Evolutionary conservation across 257 asterid genomes (phyloP).

Genomic region (Ligustrum vulgare): DNA sequence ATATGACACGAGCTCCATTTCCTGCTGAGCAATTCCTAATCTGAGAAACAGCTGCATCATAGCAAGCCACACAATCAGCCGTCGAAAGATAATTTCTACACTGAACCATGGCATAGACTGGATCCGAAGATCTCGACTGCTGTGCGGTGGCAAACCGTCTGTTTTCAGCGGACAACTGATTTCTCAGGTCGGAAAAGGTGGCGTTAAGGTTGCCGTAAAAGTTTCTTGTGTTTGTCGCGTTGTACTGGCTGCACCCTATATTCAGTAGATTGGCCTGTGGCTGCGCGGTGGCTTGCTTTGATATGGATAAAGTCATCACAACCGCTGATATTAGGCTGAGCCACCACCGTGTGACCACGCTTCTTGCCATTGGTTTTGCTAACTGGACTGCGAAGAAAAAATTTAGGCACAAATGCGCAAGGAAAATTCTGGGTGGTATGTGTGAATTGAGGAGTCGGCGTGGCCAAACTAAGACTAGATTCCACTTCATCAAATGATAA

Average conservation of each 20-base stretch:
- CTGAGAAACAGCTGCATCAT: constrained; percentile 60
- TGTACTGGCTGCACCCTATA: constrained; percentile 71
- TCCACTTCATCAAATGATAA: no score
- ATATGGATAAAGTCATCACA: constrained; percentile 10
- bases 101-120: constrained; percentile 76
- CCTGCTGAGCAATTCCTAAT: constrained; percentile 72
- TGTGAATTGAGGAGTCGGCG: not conserved
- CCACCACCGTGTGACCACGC: constrained; percentile 13
- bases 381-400: not conserved
- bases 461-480: not conserved
- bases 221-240: constrained; percentile 40
- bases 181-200: constrained; percentile 56
- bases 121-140: constrained; percentile 54
- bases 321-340: not conserved
- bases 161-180: constrained; percentile 42
- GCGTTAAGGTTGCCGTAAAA: constrained; percentile 61
- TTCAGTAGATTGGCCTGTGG: constrained; percentile 65
- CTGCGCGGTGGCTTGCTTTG: constrained; percentile 30
- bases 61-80: constrained; percentile 71
- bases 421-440: not conserved
- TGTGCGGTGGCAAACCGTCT: constrained; percentile 68
- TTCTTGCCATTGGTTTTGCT: not conserved
- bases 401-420: not conserved
- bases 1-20: constrained; percentile 81
- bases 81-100: constrained; percentile 67